phyloP scores from a whole-genome alignment of 768 basidiomycete genomes.

The Leucogyrophana mollusca region DNA sequence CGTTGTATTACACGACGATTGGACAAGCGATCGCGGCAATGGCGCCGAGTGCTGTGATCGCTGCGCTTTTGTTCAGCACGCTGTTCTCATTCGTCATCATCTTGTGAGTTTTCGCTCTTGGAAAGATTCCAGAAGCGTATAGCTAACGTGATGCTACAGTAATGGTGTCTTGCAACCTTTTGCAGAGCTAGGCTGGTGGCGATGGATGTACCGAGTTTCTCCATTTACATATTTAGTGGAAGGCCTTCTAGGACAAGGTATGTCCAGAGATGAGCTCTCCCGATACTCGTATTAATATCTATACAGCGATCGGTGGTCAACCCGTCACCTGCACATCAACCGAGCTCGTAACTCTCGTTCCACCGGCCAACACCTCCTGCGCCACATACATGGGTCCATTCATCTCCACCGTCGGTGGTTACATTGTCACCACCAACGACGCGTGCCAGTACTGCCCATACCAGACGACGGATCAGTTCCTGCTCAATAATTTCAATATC shows the following conservation, averaged over 20 bases:
- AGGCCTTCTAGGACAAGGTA: constrained; percentile 45
- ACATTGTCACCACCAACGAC: constrained; percentile 40
- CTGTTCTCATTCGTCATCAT: constrained; percentile 62
- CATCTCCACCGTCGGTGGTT: constrained; percentile 43
- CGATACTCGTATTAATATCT: neutral
- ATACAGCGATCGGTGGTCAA: constrained; percentile 49
- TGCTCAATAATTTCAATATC: constrained; percentile 53
- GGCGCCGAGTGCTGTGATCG: constrained; percentile 58
- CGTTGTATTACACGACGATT: constrained; percentile 61
- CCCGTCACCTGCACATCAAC: constrained; percentile 52
- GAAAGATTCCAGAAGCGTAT: neutral
- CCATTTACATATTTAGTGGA: constrained; percentile 60
- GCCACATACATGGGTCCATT: constrained; percentile 42
- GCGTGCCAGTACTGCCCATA: constrained; percentile 57
- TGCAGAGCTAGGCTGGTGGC: constrained; percentile 63
- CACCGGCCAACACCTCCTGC: constrained; percentile 48
- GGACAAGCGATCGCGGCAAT: constrained; percentile 61
- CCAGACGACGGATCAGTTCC: constrained; percentile 49
- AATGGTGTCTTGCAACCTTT: constrained; percentile 71
- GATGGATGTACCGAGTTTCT: constrained; percentile 63
- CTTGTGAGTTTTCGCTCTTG: constrained; percentile 42
- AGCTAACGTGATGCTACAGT: constrained; percentile 24
- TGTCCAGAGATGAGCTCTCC: constrained; percentile 13
- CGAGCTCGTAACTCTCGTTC: constrained; percentile 59
- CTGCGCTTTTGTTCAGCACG: constrained; percentile 55